Percentiles rank a stretch among this genome's conserved stretches.
phyloP scores from a whole-genome alignment of 2,329 filamentous ascomycete genomes.

The Aspergillus eucalypticola region DNA sequence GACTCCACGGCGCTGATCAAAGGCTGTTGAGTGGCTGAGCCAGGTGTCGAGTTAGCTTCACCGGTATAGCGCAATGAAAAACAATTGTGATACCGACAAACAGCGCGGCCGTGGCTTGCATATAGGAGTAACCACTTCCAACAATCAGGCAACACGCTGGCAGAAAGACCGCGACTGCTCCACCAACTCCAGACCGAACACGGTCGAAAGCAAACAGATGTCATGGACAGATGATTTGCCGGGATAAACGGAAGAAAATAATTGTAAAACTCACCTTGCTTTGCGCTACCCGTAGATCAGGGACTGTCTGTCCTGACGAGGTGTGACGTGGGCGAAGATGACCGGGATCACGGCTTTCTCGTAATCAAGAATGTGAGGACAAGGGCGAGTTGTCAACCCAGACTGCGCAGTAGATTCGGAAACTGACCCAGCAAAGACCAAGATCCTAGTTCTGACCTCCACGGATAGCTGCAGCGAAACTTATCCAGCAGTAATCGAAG shows the following conservation, averaged over 20 bases:
- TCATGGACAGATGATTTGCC: not conserved
- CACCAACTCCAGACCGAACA: not conserved
- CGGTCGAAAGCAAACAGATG: not conserved
- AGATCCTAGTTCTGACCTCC: slow-evolving; percentile 15
- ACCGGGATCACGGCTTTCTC: slow-evolving; percentile 4
- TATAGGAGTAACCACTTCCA: not conserved
- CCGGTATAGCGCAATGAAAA: not conserved
- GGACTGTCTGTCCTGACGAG: not conserved
- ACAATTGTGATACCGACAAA: not conserved
- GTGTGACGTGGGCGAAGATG: slow-evolving; percentile 8
- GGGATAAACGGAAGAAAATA: not conserved
- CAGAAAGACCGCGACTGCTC: not conserved
- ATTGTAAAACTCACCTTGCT: not conserved
- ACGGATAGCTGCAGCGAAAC: slow-evolving; percentile 15
- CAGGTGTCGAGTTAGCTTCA: not conserved
- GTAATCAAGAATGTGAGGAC: slow-evolving; percentile 19
- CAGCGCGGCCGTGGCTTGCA: not conserved
- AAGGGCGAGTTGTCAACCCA: slow-evolving; percentile 7
- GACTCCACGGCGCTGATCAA: slow-evolving; percentile 17
- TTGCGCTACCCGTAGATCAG: not conserved
- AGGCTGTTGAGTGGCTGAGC: not conserved
- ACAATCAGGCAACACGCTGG: not conserved
- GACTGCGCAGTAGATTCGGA: not conserved
- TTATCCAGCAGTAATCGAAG: not conserved
- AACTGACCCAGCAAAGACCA: slow-evolving; percentile 7